These are phyloP conservation scores for Lipomyces sp. DNA, from an alignment of 805 yeast genomes.

Conservation along the genomic window DNA sequence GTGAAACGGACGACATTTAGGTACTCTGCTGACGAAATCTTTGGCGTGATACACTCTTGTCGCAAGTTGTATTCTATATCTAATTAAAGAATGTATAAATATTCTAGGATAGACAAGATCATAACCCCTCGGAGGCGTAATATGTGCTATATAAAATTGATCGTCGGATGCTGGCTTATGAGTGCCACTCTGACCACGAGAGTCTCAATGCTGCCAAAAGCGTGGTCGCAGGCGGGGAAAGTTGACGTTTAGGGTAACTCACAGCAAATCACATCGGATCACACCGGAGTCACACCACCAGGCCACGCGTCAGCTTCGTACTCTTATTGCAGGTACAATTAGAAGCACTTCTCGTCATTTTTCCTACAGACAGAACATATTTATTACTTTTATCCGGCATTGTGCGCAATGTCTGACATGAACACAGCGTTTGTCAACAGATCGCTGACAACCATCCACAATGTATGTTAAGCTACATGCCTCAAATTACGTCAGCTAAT, in stretches of 20 bases:
- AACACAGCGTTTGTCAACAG: conserved; percentile 58
- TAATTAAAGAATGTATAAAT: neutral
- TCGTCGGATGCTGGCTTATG: neutral
- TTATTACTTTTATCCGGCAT: neutral
- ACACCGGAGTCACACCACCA: neutral
- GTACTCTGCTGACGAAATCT: neutral
- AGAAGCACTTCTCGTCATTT: neutral
- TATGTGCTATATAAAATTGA: neutral
- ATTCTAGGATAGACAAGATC: neutral
- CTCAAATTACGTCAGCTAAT: neutral
- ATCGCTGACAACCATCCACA: conserved; percentile 71
- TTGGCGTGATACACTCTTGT: neutral
- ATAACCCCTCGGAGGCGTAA: neutral
- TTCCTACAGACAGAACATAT: neutral
- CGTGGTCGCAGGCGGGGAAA: neutral
- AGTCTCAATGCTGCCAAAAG: neutral
- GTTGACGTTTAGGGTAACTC: neutral
- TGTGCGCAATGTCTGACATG: conserved; percentile 29
- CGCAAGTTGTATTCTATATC: neutral
- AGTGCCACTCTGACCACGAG: neutral
- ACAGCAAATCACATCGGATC: neutral
- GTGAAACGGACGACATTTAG: neutral
- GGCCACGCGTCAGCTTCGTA: neutral
- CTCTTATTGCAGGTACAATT: neutral
- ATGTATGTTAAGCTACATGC: conserved; percentile 42